phyloP scores from a whole-genome alignment of 116 monocot genomes.

The Cymodocea nodosa region DNA sequence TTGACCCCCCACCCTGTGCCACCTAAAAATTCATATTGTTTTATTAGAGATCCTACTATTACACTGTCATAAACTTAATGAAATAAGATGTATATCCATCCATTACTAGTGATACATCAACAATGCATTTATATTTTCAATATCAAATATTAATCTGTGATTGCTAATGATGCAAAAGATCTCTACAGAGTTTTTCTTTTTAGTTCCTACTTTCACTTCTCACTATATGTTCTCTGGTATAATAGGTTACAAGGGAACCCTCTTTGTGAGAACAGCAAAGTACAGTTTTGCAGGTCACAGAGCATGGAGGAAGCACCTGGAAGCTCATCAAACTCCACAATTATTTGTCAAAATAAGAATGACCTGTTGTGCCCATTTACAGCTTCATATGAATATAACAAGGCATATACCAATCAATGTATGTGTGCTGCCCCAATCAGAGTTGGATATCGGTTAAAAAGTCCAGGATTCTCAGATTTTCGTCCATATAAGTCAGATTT shows the following conservation, averaged over 20 bases:
- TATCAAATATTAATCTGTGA: too few relatives aligned
- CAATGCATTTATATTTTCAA: too few relatives aligned
- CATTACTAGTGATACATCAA: slow-evolving; percentile 21
- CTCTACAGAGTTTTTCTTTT: too few relatives aligned
- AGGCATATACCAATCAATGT: slow-evolving; percentile 31
- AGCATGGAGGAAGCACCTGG: slow-evolving; percentile 17
- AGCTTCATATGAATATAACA: slow-evolving; percentile 40
- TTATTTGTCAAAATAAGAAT: slow-evolving; percentile 13
- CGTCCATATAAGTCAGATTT: slow-evolving; percentile 41
- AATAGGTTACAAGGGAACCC: slow-evolving; percentile 91
- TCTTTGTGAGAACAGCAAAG: slow-evolving; percentile 39
- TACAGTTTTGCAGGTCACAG: slow-evolving; percentile 41
- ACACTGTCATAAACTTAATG: too few relatives aligned
- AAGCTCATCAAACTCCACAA: slow-evolving; percentile 9
- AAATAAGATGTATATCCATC: too few relatives aligned
- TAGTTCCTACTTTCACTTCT: neutral
- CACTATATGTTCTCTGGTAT: neutral
- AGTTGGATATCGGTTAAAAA: slow-evolving; percentile 91
- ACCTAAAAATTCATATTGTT: too few relatives aligned
- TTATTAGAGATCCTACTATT: too few relatives aligned
- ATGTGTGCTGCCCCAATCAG: slow-evolving; percentile 55
- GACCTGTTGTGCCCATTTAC: slow-evolving; percentile 21
- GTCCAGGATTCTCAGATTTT: slow-evolving; percentile 82
- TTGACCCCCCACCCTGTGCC: too few relatives aligned
- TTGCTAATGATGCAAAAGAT: too few relatives aligned